phyloP scores from a whole-genome alignment of 2,329 filamentous ascomycete species.

The Phialocephala subalpina region DNA sequence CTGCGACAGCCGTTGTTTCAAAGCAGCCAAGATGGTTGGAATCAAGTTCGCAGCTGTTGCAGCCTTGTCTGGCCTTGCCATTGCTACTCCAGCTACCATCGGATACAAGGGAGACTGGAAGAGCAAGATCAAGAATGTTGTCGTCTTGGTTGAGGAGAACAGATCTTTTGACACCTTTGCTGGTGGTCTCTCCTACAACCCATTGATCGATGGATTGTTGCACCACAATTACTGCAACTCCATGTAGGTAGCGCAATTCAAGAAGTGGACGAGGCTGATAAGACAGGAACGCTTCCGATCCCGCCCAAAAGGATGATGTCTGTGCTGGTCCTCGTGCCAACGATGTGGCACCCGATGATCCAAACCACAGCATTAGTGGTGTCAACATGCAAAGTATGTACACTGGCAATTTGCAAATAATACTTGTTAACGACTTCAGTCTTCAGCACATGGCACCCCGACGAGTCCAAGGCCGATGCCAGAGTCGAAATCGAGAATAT shows the following conservation, averaged over 20 bases:
- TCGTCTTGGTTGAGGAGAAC: slow-evolving; percentile 55
- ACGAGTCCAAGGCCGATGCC: slow-evolving; percentile 34
- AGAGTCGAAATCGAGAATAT: slow-evolving; percentile 40
- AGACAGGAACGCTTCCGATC: slow-evolving; percentile 39
- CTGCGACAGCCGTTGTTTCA: slow-evolving; percentile 7
- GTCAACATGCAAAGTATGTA: slow-evolving; percentile 49
- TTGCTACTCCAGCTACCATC: slow-evolving; percentile 32
- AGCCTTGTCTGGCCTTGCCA: slow-evolving; percentile 32
- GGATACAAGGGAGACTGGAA: slow-evolving; percentile 37
- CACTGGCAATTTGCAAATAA: not conserved
- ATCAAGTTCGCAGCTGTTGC: slow-evolving; percentile 15
- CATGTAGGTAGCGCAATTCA: slow-evolving; percentile 36
- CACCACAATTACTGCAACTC: slow-evolving; percentile 51
- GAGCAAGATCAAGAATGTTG: slow-evolving; percentile 55
- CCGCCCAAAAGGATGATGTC: slow-evolving; percentile 40
- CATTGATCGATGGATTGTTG: slow-evolving; percentile 47
- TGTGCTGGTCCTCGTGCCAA: slow-evolving; percentile 48
- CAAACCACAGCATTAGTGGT: slow-evolving; percentile 52
- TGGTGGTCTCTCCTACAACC: slow-evolving; percentile 49
- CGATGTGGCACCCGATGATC: slow-evolving; percentile 51
- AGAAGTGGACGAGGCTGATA: slow-evolving; percentile 14
- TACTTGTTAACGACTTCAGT: slow-evolving; percentile 35
- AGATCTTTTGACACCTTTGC: slow-evolving; percentile 50
- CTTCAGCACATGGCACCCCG: slow-evolving; percentile 49
- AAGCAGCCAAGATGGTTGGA: slow-evolving; percentile 16